Base-by-base conservation (phyloP, 2,329 filamentous ascomycete genomes). In the Dactylellina leptospora region DNA sequence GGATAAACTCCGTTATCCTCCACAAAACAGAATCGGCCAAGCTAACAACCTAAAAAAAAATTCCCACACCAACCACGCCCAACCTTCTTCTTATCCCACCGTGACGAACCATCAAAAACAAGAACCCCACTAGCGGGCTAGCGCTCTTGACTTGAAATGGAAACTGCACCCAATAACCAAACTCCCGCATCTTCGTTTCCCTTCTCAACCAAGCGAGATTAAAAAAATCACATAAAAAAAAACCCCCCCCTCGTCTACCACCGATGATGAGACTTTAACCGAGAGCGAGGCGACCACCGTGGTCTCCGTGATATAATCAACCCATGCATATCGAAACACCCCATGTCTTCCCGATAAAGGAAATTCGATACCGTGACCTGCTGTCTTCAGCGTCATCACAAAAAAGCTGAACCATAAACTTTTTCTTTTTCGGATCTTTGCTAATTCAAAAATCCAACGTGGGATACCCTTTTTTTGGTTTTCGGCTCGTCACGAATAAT, bases 211-310 rank as follows among this genome's bases (percentile, higher is more conserved):
- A 68, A 68, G 54, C 62, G 62, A 68, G 48, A 68, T 68, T 68
- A 68, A 68, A 68, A 23, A 44, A 42, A n/a, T n/a, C n/a, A n/a
- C n/a, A n/a, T n/a, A n/a, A n/a, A n/a, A n/a, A n/a, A n/a, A n/a
- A n/a, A n/a, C n/a, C n/a, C n/a, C n/a, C n/a, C n/a, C n/a, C n/a
- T 66, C 61, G 61, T 68, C 54, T 53, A 58, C 45, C 53, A 54
- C 56, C 45, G 62, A 66, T 56, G 20, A 48, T n/a, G 28, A 20
- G 3, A 40, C 38, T 68, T 68, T 68, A 68, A 60, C 62, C 62
- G 62, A 68, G 47, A 44, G 8, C 60, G 27, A 40, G 60, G 54
- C 62, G 2, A 5, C 9, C n/a, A 2, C 47, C 47, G 20, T 30
- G 25, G 20, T 18, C 22, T 22, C n/a, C 6, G 38, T 42, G 6